Percentiles rank a stretch among this genome's conserved stretches.
phyloP scores from a whole-genome alignment of 768 basidiomycete genomes.

The Lepiota venenata region DNA sequence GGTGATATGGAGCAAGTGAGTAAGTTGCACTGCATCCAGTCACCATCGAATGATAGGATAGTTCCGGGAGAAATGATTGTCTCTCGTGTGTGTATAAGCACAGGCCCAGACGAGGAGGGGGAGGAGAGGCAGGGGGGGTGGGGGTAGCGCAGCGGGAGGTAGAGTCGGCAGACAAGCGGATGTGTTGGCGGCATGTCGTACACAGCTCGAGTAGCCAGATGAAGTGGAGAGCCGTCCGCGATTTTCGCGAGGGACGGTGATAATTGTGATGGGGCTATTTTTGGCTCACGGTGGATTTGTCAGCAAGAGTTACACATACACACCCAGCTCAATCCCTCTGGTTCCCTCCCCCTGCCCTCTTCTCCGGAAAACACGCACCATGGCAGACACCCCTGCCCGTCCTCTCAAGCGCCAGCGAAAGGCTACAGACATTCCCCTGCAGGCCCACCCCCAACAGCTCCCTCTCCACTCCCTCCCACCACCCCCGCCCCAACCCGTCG shows the following conservation, averaged over 20 bases:
- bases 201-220: too few relatives aligned
- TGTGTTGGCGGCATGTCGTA: too few relatives aligned
- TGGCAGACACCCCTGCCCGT: slow-evolving; percentile 21
- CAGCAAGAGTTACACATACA: not conserved
- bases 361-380: slow-evolving; percentile 14
- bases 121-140: not conserved
- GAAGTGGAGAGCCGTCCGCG: not conserved
- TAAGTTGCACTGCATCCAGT: not conserved
- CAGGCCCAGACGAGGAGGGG: not conserved
- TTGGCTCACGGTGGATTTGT: slow-evolving; percentile 2
- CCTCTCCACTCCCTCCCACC: slow-evolving; percentile 23
- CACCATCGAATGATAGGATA: not conserved
- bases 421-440: slow-evolving; percentile 16
- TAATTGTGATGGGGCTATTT: slow-evolving; percentile 5
- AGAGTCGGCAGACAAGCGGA: not conserved
- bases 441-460: slow-evolving; percentile 13
- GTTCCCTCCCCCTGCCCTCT: slow-evolving; percentile 4
- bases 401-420: slow-evolving; percentile 48
- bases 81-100: not conserved
- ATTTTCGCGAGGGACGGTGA: slow-evolving; percentile 3
- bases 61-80: not conserved
- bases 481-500: slow-evolving; percentile 30
- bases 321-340: slow-evolving; percentile 1
- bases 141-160: not conserved
- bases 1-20: not conserved